Conservation (phyloP, 1,284 basidiomycete genomes). For the Phylloboletellus chloephorus region DNA sequence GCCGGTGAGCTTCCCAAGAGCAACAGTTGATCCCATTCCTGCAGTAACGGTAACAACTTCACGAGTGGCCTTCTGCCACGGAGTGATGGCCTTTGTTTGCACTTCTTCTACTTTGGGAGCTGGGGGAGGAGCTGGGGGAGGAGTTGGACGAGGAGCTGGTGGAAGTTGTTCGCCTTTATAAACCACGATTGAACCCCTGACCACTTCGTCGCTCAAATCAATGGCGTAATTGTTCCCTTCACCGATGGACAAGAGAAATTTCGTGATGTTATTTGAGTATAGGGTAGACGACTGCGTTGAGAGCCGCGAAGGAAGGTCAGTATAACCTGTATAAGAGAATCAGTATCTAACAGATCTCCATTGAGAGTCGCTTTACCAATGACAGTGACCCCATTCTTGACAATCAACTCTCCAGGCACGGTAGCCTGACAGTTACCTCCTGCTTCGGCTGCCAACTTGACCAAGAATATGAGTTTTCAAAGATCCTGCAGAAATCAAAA, state of each 20-base stretch:
- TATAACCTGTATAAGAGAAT: constrained; percentile 50
- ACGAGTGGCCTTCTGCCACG: constrained; percentile 73
- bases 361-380: constrained; percentile 48
- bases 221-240: constrained; percentile 57
- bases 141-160: constrained; percentile 59
- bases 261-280: constrained; percentile 86
- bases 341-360: constrained; percentile 1
- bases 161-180: constrained; percentile 63
- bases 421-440: constrained; percentile 83
- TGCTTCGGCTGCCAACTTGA: constrained; percentile 66
- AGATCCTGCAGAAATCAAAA: background rate
- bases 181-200: constrained; percentile 73
- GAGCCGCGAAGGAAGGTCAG: constrained; percentile 76
- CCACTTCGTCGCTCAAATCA: constrained; percentile 76
- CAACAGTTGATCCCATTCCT: constrained; percentile 68
- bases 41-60: constrained; percentile 68
- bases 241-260: constrained; percentile 78
- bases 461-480: constrained; percentile 15
- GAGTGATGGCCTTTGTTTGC: constrained; percentile 61
- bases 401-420: constrained; percentile 62
- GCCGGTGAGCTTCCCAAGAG: constrained; percentile 71
- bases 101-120: constrained; percentile 49
- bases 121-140: constrained; percentile 52
- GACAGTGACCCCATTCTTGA: constrained; percentile 70
- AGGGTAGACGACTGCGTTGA: constrained; percentile 83